Evolutionary conservation across 2,329 filamentous ascomycete species (phyloP).

Genomic region (Aureobasidium uvarum): DNA sequence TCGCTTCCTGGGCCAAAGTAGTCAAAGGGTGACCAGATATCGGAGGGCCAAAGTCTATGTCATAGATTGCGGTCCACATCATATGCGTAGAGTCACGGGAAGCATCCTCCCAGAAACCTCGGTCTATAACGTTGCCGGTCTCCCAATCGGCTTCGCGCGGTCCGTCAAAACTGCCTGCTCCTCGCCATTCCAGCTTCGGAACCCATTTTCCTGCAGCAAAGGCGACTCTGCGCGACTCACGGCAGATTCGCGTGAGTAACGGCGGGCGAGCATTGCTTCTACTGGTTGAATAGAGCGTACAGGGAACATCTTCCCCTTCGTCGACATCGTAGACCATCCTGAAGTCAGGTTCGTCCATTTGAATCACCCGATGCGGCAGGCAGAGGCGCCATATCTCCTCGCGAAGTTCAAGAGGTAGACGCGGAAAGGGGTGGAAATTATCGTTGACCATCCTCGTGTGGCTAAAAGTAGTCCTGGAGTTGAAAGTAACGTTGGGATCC

Average conservation of each 20-base stretch:
- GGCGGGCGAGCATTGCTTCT: conserved; percentile 24
- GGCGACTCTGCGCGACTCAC: conserved; percentile 27
- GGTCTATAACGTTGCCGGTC: conserved; percentile 9
- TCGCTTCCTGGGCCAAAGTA: conserved; percentile 20
- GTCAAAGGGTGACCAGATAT: conserved; percentile 8
- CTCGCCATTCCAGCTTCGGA: background rate
- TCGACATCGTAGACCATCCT: background rate
- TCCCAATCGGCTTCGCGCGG: conserved; percentile 17
- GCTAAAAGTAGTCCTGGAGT: background rate
- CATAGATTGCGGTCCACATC: conserved; percentile 8
- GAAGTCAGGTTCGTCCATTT: conserved; percentile 24
- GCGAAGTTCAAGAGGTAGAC: conserved; percentile 28
- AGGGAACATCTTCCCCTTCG: conserved; percentile 9
- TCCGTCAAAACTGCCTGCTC: background rate
- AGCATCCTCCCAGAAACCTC: conserved; percentile 11
- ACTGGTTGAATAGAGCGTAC: conserved; percentile 18
- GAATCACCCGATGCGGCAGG: conserved; percentile 27
- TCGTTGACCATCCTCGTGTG: conserved; percentile 13
- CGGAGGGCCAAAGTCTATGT: background rate
- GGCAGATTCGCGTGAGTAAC: conserved; percentile 26
- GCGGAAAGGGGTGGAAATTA: conserved; percentile 26
- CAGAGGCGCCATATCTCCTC: conserved; percentile 29
- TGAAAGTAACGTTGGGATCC: background rate
- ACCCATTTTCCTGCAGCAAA: conserved; percentile 16
- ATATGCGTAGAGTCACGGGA: conserved; percentile 7